These are phyloP conservation scores for Dryas alaskensis DNA, from an alignment of 306 rosid species.

Conservation along the genomic window DNA sequence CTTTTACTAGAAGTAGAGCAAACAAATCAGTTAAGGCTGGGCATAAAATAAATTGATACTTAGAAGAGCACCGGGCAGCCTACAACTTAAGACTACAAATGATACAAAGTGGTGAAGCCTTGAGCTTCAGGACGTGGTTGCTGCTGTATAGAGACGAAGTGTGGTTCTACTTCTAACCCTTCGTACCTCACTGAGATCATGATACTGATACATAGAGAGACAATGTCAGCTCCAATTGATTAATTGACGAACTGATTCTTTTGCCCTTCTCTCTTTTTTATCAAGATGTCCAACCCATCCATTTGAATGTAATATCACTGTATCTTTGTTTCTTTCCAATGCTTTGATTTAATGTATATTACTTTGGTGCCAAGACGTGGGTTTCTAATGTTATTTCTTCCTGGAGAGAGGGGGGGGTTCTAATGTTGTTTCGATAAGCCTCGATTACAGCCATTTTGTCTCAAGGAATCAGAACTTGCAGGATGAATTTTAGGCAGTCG, in stretches of 20 bases:
- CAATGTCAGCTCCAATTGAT: neutral
- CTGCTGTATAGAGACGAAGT: neutral
- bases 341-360: neutral
- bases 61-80: neutral
- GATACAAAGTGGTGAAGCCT: neutral
- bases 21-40: constrained; percentile 4
- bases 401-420: no score
- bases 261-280: neutral
- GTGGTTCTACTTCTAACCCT: neutral
- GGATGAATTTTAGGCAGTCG: no score
- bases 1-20: neutral
- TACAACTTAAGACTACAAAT: neutral
- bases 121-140: neutral
- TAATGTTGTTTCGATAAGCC: no score
- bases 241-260: neutral
- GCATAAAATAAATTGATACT: neutral
- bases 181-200: neutral
- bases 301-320: neutral
- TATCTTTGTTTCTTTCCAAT: neutral
- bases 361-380: neutral
- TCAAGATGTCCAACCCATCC: neutral
- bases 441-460: no score
- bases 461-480: no score
- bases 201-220: neutral
- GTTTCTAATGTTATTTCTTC: no score